Conservation (phyloP, 805 yeast genomes). For the Kuraishia hungarica region DNA sequence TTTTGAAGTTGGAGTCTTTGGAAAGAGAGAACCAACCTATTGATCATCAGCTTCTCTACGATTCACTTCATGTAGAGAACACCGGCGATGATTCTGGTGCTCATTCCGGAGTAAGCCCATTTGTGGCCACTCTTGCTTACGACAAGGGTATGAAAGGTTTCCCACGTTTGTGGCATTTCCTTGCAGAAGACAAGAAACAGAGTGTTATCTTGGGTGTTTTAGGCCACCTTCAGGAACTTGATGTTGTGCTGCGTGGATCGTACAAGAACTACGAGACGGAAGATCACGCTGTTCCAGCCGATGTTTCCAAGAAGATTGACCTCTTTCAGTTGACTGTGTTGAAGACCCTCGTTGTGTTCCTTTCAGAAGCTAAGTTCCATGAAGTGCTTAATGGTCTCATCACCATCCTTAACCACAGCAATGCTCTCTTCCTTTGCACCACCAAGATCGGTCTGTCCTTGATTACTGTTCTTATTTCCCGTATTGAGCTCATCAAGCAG, state of each 20-base stretch:
- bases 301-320: constrained; percentile 54
- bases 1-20: constrained; percentile 70
- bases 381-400: constrained; percentile 74
- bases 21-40: constrained; percentile 50
- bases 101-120: constrained; percentile 67
- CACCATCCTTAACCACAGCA: constrained; percentile 61
- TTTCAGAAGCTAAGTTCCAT: constrained; percentile 72
- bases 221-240: constrained; percentile 71
- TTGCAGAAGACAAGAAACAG: constrained; percentile 66
- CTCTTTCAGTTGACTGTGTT: constrained; percentile 73
- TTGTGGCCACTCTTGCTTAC: constrained; percentile 72
- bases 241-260: constrained; percentile 71
- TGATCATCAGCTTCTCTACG: constrained; percentile 55
- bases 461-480: constrained; percentile 81
- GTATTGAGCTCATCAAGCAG: constrained; percentile 88
- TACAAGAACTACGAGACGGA: constrained; percentile 48
- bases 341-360: constrained; percentile 75
- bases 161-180: constrained; percentile 80
- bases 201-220: constrained; percentile 71
- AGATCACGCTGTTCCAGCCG: constrained; percentile 42
- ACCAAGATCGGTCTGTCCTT: constrained; percentile 79
- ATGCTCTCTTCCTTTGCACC: constrained; percentile 57
- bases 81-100: constrained; percentile 42
- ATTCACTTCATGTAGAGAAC: constrained; percentile 62
- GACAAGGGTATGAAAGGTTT: constrained; percentile 85